Evolutionary conservation across 2,329 filamentous ascomycete genomes (phyloP).

Genomic region (Exophiala sideris): DNA sequence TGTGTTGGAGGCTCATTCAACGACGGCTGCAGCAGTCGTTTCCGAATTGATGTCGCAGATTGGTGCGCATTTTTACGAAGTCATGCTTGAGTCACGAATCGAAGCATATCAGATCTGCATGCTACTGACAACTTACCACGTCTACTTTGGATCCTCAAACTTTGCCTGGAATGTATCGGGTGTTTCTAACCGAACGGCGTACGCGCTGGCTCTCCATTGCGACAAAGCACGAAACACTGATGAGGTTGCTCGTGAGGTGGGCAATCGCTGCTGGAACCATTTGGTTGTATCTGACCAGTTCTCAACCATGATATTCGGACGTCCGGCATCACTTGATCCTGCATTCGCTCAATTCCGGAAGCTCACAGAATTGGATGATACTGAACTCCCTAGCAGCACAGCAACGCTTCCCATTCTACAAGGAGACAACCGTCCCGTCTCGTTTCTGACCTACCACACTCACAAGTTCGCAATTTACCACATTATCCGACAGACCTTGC

Average conservation of each 20-base stretch:
- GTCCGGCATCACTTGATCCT: slow-evolving; percentile 10
- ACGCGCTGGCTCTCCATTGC: slow-evolving; percentile 26
- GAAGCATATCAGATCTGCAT: slow-evolving; percentile 28
- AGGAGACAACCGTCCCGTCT: neutral
- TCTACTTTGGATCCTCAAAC: slow-evolving; percentile 26
- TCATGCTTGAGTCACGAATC: slow-evolving; percentile 22
- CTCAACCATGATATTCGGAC: slow-evolving; percentile 31
- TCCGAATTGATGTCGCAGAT: slow-evolving; percentile 9
- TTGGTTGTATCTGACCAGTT: slow-evolving; percentile 32
- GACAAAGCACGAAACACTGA: slow-evolving; percentile 6
- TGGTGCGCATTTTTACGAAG: slow-evolving; percentile 12
- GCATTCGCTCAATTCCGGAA: slow-evolving; percentile 10
- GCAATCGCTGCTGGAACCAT: slow-evolving; percentile 34
- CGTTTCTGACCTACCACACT: slow-evolving; percentile 29
- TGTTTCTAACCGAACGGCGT: slow-evolving; percentile 24
- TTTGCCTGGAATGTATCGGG: slow-evolving; percentile 28
- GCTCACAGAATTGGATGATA: slow-evolving; percentile 11
- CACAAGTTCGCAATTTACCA: slow-evolving; percentile 32
- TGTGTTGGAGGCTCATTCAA: slow-evolving; percentile 5
- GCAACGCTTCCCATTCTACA: neutral
- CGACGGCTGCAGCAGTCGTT: slow-evolving; percentile 3
- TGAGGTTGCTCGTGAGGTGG: slow-evolving; percentile 28
- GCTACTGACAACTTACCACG: slow-evolving; percentile 19
- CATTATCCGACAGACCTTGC: slow-evolving; percentile 31
- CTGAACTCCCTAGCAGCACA: slow-evolving; percentile 3